A percentile compares a stretch with the other conserved stretches of the same genome.
These are phyloP conservation scores for Plenodomus lindquistii DNA, from an alignment of 2,329 filamentous ascomycete species.

Conservation along the genomic window DNA sequence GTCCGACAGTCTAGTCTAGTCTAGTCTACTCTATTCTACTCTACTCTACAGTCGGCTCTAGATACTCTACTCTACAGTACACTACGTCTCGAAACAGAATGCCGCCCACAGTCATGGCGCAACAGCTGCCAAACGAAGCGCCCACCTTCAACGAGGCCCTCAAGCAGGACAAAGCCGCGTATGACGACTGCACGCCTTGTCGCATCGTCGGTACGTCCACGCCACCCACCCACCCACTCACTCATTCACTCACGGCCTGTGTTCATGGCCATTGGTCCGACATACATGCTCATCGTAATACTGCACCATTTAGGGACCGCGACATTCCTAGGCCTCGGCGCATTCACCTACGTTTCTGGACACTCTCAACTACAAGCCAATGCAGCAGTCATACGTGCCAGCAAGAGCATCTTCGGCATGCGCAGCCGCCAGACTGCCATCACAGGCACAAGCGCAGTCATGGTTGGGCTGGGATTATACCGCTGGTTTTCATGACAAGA, in stretches of 20 bases:
- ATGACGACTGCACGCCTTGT: conserved; percentile 71
- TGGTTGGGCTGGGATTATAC: conserved; percentile 52
- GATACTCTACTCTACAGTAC: background rate
- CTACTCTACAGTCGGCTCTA: too few species aligned
- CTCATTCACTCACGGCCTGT: too few species aligned
- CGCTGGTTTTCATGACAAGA: conserved; percentile 38
- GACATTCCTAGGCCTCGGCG: conserved; percentile 52
- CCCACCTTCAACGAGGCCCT: conserved; percentile 37
- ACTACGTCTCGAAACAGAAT: background rate
- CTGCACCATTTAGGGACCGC: conserved; percentile 43
- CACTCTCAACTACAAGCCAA: conserved; percentile 49
- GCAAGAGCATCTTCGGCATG: conserved; percentile 49
- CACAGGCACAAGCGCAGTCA: conserved; percentile 43
- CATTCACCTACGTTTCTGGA: conserved; percentile 52
- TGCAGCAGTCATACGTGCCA: conserved; percentile 47
- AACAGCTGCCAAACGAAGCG: conserved; percentile 8
- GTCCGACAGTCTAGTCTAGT: too few species aligned
- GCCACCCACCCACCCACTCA: too few species aligned
- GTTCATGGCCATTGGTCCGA: too few species aligned
- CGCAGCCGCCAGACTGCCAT: conserved; percentile 46
- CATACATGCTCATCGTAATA: background rate
- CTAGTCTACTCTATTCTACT: too few species aligned
- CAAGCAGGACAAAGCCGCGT: conserved; percentile 38
- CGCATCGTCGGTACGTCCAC: conserved; percentile 65
- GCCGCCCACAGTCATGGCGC: conserved; percentile 13